Conservation (phyloP, 495 filamentous ascomycete species). For the Aspergillus ostianus region DNA sequence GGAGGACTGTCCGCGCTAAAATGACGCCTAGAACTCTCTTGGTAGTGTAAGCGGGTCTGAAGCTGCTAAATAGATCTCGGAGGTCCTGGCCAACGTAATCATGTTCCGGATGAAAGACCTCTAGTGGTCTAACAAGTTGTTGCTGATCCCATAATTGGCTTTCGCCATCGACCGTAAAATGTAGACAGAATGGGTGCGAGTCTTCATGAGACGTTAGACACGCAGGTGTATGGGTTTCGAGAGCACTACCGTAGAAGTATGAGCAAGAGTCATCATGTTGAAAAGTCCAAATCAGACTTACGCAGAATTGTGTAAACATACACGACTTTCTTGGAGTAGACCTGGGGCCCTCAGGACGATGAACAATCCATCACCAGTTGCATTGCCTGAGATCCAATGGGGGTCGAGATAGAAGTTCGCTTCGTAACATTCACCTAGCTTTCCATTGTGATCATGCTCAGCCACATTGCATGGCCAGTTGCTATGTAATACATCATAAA, state of each 20-base stretch:
- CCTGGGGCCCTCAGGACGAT: conserved; percentile 10
- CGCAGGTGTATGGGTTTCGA: conserved; percentile 1
- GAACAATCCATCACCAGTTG: conserved; percentile 9
- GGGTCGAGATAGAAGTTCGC: conserved; percentile 17
- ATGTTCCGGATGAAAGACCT: conserved; percentile 11
- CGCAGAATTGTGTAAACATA: neutral
- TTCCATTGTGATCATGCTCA: conserved; percentile 9
- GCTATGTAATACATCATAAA: neutral
- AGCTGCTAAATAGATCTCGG: conserved; percentile 9
- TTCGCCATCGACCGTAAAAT: conserved; percentile 5
- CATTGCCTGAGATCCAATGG: conserved; percentile 5
- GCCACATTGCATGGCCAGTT: conserved; percentile 7
- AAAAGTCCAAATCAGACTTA: neutral
- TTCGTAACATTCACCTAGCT: conserved; percentile 9
- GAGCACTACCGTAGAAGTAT: neutral
- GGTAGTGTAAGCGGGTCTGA: conserved; percentile 14
- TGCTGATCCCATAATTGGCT: conserved; percentile 10
- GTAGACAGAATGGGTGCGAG: conserved; percentile 10
- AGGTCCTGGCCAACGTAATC: conserved; percentile 12
- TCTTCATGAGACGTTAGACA: conserved; percentile 13
- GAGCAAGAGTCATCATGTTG: neutral
- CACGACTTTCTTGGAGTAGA: conserved; percentile 14
- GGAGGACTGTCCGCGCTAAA: conserved; percentile 13
- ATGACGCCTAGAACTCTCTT: conserved; percentile 18
- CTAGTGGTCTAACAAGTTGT: conserved; percentile 6